Percentiles rank a stretch among this genome's conserved stretches.
Evolutionary conservation across 1,284 basidiomycete genomes (phyloP).

Genomic region (Irpex sp.): DNA sequence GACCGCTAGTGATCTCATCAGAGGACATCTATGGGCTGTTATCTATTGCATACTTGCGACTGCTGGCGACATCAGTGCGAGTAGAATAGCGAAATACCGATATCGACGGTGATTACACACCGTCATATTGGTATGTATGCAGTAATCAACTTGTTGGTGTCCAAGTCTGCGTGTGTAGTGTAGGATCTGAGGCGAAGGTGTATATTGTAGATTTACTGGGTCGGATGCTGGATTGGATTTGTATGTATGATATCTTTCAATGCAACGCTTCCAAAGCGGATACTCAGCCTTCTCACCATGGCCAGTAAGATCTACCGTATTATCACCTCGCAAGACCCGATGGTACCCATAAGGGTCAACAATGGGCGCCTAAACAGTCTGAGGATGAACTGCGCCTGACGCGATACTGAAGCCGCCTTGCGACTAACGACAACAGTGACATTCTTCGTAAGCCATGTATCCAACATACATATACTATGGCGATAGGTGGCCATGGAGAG

Average conservation of each 20-base stretch:
- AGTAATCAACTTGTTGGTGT: too few relatives aligned
- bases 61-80: slow-evolving; percentile 18
- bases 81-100: slow-evolving; percentile 14
- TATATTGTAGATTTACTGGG: too few relatives aligned
- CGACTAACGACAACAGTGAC: background rate
- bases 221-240: too few relatives aligned
- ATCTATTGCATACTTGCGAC: slow-evolving; percentile 20
- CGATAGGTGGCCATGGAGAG: background rate
- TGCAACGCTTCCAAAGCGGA: too few relatives aligned
- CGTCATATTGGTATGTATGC: background rate
- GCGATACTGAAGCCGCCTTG: background rate
- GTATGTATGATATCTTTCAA: too few relatives aligned
- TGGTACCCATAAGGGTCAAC: background rate
- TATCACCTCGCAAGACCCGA: too few relatives aligned
- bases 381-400: background rate
- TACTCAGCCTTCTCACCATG: too few relatives aligned
- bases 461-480: background rate
- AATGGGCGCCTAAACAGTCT: background rate
- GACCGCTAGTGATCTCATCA: slow-evolving; percentile 16
- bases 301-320: too few relatives aligned
- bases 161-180: too few relatives aligned
- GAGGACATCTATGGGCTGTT: slow-evolving; percentile 36
- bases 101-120: slow-evolving; percentile 9
- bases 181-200: too few relatives aligned
- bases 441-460: background rate